Percentiles rank a stretch among this genome's conserved stretches.
Evolutionary conservation across 352 stramenopile genomes (phyloP).

Genomic region (Nothophytophthora sp.): DNA sequence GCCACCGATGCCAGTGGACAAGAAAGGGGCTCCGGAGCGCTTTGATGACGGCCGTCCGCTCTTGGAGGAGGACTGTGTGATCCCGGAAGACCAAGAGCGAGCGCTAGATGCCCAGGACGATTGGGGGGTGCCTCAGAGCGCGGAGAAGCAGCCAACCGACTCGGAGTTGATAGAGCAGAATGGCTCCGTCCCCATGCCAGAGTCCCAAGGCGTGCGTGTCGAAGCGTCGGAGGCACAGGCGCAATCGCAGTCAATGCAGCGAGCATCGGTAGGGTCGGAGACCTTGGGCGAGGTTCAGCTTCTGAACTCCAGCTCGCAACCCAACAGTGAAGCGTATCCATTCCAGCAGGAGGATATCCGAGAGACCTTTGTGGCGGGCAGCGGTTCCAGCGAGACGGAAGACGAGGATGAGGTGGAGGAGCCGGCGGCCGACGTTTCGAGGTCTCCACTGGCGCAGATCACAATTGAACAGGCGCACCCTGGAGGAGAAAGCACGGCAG

Average conservation of each 20-base stretch:
- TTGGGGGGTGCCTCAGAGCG: slow-evolving; percentile 27
- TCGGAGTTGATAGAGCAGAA: slow-evolving; percentile 80
- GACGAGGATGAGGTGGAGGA: slow-evolving; percentile 12
- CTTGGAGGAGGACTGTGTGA: slow-evolving; percentile 58
- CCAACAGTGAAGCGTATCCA: slow-evolving; percentile 34
- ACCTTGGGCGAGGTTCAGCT: too few relatives aligned
- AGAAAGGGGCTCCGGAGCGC: slow-evolving; percentile 1
- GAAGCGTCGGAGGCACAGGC: slow-evolving; percentile 1
- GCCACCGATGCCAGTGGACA: neutral
- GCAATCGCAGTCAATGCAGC: slow-evolving; percentile 1
- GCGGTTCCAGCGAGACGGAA: slow-evolving; percentile 40
- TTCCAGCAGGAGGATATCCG: slow-evolving; percentile 57
- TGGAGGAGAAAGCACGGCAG: too few relatives aligned
- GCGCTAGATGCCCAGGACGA: slow-evolving; percentile 56
- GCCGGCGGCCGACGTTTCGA: slow-evolving; percentile 2
- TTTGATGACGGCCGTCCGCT: slow-evolving; percentile 51
- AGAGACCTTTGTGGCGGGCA: slow-evolving; percentile 49
- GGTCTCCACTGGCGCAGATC: neutral
- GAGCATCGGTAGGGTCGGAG: neutral
- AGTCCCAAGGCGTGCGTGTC: slow-evolving; percentile 20
- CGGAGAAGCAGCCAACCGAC: slow-evolving; percentile 33
- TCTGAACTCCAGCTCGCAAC: slow-evolving; percentile 4
- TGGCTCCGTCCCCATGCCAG: slow-evolving; percentile 29
- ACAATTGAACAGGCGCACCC: too few relatives aligned
- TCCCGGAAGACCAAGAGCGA: slow-evolving; percentile 61